Evolutionary conservation across 2,329 filamentous ascomycete species (phyloP).

Genomic region (Neonectria ditissima): DNA sequence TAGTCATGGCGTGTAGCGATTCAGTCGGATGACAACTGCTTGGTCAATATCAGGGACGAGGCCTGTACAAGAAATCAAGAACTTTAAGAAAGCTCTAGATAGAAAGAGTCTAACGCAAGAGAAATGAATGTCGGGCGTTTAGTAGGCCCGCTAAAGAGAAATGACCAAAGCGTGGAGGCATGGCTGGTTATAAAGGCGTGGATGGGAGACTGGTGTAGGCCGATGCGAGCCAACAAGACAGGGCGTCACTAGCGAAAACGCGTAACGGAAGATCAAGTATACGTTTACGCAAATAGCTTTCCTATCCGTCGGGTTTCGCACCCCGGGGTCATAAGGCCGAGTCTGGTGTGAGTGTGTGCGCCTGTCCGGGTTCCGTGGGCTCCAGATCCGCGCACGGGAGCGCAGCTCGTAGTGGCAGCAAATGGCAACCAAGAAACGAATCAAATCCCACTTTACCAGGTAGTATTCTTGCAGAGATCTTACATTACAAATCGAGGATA

Average conservation of each 20-base stretch:
- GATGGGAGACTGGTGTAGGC: background rate
- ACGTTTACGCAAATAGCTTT: too few species aligned
- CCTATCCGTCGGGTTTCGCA: background rate
- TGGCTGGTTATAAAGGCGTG: background rate
- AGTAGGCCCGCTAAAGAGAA: background rate
- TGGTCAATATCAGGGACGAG: too few species aligned
- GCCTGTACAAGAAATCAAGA: background rate
- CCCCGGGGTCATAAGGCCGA: background rate
- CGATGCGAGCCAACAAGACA: background rate
- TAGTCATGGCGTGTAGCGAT: constrained; percentile 26
- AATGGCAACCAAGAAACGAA: background rate
- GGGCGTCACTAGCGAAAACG: background rate
- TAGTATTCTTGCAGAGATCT: background rate
- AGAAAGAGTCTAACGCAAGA: background rate
- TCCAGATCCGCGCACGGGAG: background rate
- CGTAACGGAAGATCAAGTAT: background rate
- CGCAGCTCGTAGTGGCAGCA: background rate
- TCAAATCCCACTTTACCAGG: background rate
- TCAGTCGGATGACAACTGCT: background rate
- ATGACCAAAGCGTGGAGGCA: background rate
- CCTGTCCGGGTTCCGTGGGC: background rate
- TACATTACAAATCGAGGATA: background rate
- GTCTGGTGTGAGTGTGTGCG: background rate
- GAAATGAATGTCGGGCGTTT: background rate
- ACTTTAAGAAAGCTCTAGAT: background rate